phyloP scores from a whole-genome alignment of 768 basidiomycete genomes.

The Boletellus emodensis region DNA sequence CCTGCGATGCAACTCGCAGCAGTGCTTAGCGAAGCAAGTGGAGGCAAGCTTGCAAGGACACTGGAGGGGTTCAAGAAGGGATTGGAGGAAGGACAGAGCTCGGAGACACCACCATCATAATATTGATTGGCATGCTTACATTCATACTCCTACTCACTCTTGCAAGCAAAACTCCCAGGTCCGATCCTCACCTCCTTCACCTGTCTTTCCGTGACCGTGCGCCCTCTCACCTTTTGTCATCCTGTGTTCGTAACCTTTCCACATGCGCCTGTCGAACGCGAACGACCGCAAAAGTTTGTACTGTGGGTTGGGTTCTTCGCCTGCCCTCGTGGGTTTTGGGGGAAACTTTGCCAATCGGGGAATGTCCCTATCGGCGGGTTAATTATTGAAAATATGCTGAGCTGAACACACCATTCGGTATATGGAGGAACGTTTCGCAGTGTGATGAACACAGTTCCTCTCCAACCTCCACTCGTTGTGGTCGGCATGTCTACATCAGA shows the following conservation, averaged over 20 bases:
- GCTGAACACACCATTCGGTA: conserved; percentile 64
- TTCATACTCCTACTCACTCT: conserved; percentile 16
- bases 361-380: conserved; percentile 53
- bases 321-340: conserved; percentile 46
- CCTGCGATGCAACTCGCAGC: conserved; percentile 73
- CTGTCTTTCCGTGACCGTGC: conserved; percentile 61
- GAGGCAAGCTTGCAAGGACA: conserved; percentile 65
- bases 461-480: conserved; percentile 8
- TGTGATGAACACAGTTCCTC: conserved; percentile 83
- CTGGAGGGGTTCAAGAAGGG: conserved; percentile 71
- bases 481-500: conserved; percentile 13
- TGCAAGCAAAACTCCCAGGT: conserved; percentile 83
- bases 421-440: conserved; percentile 85
- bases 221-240: conserved; percentile 87
- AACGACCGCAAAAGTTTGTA: conserved; percentile 79
- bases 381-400: conserved; percentile 7
- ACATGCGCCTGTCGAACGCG: conserved; percentile 60
- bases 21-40: conserved; percentile 63
- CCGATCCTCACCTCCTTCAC: conserved; percentile 71
- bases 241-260: conserved; percentile 89
- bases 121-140: conserved; percentile 12
- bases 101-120: conserved; percentile 15
- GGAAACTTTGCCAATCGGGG: conserved; percentile 73
- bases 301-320: conserved; percentile 53
- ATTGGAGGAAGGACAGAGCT: conserved; percentile 47